A percentile compares a stretch with the other conserved stretches of the same genome.
These are phyloP conservation scores for Capsella bursapastoris DNA, from an alignment of 345 rosid species.

Conservation along the genomic window DNA sequence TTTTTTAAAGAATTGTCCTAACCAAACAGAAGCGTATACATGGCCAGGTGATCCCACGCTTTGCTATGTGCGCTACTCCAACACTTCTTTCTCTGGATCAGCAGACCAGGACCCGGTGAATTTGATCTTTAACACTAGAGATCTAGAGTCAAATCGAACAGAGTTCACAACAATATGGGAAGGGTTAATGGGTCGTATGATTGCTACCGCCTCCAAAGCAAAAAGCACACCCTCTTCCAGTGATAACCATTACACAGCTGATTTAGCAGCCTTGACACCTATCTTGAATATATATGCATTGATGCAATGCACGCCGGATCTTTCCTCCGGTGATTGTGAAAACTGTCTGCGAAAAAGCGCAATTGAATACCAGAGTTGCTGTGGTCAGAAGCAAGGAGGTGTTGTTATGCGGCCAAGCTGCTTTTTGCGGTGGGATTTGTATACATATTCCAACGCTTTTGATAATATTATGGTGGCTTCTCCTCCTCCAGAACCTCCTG, in stretches of 20 bases:
- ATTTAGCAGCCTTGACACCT: not conserved
- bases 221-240: constrained; percentile 18
- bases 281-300: constrained; percentile 7
- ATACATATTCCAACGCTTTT: constrained; percentile 30
- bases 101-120: not conserved
- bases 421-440: constrained; percentile 41
- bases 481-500: constrained; percentile 17
- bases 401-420: constrained; percentile 33
- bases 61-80: constrained; percentile 52
- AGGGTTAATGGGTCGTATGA: not conserved
- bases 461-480: not conserved
- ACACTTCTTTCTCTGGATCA: constrained; percentile 36
- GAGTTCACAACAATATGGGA: constrained; percentile 9
- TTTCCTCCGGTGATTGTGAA: constrained; percentile 20
- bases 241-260: constrained; percentile 9
- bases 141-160: constrained; percentile 1
- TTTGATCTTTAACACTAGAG: not conserved
- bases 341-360: constrained; percentile 18
- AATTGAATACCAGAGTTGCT: not conserved
- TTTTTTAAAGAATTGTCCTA: constrained; percentile 22
- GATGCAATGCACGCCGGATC: constrained; percentile 32
- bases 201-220: constrained; percentile 17
- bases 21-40: constrained; percentile 38
- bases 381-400: constrained; percentile 23
- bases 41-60: constrained; percentile 32